Evolutionary conservation across 768 basidiomycete genomes (phyloP).

Genomic region (Tephrocybe sp.): DNA sequence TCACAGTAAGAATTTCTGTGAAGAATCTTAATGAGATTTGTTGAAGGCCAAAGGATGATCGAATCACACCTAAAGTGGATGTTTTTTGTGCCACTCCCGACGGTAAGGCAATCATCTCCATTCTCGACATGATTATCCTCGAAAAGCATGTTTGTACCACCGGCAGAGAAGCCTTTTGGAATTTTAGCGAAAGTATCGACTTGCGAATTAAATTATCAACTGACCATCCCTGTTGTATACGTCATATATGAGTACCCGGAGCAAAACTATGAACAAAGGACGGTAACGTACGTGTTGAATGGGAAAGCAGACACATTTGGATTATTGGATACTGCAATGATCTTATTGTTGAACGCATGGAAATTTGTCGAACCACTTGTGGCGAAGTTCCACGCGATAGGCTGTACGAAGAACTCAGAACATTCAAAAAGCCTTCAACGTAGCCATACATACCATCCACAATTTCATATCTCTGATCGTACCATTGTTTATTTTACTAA

Average conservation of each 20-base stretch:
- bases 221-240: slow-evolving; percentile 36
- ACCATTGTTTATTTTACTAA: slow-evolving; percentile 52
- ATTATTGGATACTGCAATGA: slow-evolving; percentile 51
- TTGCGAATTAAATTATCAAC: not conserved
- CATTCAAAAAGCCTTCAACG: not conserved
- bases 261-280: not conserved
- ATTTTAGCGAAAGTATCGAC: not conserved
- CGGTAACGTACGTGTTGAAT: slow-evolving; percentile 53
- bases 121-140: slow-evolving; percentile 59
- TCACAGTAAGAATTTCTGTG: slow-evolving; percentile 53
- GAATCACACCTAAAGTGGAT: slow-evolving; percentile 44
- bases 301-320: slow-evolving; percentile 46
- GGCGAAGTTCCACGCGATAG: slow-evolving; percentile 60
- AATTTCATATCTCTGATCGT: slow-evolving; percentile 59
- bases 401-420: slow-evolving; percentile 29
- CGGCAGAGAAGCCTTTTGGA: slow-evolving; percentile 48
- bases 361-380: slow-evolving; percentile 49
- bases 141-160: slow-evolving; percentile 56
- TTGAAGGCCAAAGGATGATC: not conserved
- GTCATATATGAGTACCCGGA: not conserved
- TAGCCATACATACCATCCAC: slow-evolving; percentile 38
- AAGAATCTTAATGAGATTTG: not conserved
- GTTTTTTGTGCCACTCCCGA: slow-evolving; percentile 55
- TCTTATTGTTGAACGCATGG: slow-evolving; percentile 55
- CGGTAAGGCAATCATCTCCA: slow-evolving; percentile 64